Percentiles rank a stretch among this genome's conserved stretches.
These are phyloP conservation scores for Trichopus zeylanicus DNA, from an alignment of 116 monocot species.

Conservation along the genomic window DNA sequence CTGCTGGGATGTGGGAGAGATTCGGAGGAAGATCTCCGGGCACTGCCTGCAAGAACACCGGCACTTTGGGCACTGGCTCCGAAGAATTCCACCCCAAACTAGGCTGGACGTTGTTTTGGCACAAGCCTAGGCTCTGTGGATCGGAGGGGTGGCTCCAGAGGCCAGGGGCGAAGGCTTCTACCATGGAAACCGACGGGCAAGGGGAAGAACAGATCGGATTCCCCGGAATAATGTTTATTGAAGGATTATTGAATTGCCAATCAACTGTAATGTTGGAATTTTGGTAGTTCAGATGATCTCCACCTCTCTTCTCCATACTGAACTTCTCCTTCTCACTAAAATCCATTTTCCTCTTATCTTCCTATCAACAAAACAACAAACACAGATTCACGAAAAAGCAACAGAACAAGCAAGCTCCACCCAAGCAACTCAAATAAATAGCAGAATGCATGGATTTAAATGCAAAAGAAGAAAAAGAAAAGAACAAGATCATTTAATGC, in stretches of 20 bases:
- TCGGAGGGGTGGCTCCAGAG: slow-evolving; percentile 14
- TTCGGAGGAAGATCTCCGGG: slow-evolving; percentile 23
- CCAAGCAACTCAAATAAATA: neutral
- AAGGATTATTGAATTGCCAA: slow-evolving; percentile 15
- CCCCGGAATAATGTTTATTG: neutral
- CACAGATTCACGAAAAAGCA: neutral
- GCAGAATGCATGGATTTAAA: neutral
- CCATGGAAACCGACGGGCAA: slow-evolving; percentile 17
- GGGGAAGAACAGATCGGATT: too few species aligned
- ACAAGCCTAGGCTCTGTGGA: slow-evolving; percentile 7
- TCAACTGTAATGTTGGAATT: slow-evolving; percentile 1
- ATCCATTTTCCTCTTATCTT: slow-evolving; percentile 15
- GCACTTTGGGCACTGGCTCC: neutral
- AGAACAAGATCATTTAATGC: neutral
- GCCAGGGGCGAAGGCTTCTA: slow-evolving; percentile 15
- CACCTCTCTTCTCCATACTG: slow-evolving; percentile 2
- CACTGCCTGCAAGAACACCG: neutral
- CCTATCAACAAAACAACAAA: neutral
- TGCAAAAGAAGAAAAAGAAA: neutral
- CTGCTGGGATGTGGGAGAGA: slow-evolving; percentile 54
- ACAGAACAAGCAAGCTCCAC: neutral
- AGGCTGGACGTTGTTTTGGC: neutral
- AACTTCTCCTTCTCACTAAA: slow-evolving; percentile 23
- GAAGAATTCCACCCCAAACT: slow-evolving; percentile 11
- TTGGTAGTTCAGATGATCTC: slow-evolving; percentile 6